phyloP scores from a whole-genome alignment of 176 grass and related monocot genomes.

The Cenchrus fungigraminus region DNA sequence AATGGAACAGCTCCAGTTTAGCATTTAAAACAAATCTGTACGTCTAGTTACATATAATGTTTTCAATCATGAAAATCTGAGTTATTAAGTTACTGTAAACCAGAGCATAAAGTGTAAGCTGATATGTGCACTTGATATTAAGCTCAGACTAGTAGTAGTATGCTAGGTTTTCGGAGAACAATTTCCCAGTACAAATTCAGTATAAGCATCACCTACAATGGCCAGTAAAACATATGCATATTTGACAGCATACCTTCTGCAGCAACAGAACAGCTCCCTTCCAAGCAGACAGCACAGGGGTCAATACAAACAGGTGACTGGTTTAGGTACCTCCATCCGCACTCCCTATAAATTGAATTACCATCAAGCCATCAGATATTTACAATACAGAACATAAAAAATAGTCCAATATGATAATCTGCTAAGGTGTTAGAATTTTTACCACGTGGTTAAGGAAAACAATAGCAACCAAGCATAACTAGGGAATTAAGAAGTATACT shows the following conservation, averaged over 20 bases:
- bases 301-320: conserved; percentile 72
- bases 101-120: conserved; percentile 30
- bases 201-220: not conserved
- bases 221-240: conserved; percentile 8
- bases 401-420: not conserved
- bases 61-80: not conserved
- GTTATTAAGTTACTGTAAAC: conserved; percentile 16
- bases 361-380: conserved; percentile 1
- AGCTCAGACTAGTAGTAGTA: conserved; percentile 12
- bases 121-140: conserved; percentile 1
- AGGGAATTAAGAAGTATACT: conserved; percentile 1
- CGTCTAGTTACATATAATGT: not conserved
- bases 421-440: conserved; percentile 3
- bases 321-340: conserved; percentile 76
- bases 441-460: not conserved
- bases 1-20: conserved; percentile 1
- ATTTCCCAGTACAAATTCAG: not conserved
- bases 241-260: conserved; percentile 66
- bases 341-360: conserved; percentile 69
- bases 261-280: conserved; percentile 78
- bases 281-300: conserved; percentile 92
- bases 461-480: not conserved
- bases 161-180: not conserved
- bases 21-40: not conserved
- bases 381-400: not conserved